Conservation (phyloP, 352 stramenopile genomes). For the Ochromonadaceae sp. region DNA sequence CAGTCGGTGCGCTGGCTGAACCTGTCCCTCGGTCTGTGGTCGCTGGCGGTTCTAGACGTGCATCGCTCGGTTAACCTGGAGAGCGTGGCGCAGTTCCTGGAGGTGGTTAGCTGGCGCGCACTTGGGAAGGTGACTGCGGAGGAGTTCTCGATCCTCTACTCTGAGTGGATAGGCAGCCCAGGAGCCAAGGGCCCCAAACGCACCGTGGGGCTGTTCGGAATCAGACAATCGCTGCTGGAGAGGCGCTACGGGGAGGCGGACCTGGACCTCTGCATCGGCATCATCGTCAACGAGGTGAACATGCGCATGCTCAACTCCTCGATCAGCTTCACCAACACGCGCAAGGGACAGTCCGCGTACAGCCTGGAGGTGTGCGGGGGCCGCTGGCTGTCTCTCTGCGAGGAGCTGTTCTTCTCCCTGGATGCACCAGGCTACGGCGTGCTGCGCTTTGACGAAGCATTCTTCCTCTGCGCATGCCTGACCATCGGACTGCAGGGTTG, state of each 20-base stretch:
- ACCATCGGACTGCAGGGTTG: background rate
- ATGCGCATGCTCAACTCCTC: background rate
- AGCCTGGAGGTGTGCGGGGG: background rate
- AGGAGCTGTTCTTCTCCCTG: conserved; percentile 13
- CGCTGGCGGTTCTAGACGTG: background rate
- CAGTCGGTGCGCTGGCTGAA: background rate
- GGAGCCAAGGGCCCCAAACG: background rate
- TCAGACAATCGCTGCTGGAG: background rate
- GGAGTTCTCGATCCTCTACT: conserved; percentile 5
- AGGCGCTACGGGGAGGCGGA: background rate
- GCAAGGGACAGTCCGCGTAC: background rate
- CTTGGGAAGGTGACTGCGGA: conserved; percentile 4
- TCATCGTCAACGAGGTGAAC: background rate
- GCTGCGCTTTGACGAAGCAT: conserved; percentile 7
- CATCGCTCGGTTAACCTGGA: background rate
- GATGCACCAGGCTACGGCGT: conserved; percentile 9
- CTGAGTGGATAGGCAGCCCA: conserved; percentile 15
- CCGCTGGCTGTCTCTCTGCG: background rate
- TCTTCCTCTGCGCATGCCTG: background rate
- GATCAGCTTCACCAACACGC: background rate
- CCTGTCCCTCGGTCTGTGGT: background rate
- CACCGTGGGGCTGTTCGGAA: background rate
- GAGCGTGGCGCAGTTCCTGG: background rate
- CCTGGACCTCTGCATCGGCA: conserved; percentile 11
- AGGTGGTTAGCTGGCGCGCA: conserved; percentile 1